Percentiles rank a stretch among this genome's conserved stretches.
phyloP scores from a whole-genome alignment of 2,329 filamentous ascomycete species.

The Zymoseptoria pseudotritici region DNA sequence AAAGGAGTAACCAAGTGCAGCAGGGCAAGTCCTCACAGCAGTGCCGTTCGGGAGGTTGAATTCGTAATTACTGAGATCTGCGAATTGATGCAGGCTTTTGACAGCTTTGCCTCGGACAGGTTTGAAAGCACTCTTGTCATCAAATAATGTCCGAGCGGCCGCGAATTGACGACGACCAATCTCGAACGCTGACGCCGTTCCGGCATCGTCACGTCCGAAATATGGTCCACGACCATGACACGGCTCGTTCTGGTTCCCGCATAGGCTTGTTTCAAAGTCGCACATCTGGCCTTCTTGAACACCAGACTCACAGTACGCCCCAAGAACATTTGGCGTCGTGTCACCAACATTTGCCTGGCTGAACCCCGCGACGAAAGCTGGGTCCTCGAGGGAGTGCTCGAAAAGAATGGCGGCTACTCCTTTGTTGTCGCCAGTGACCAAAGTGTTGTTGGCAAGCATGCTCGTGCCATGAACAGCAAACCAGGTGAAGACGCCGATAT shows the following conservation, averaged over 20 bases:
- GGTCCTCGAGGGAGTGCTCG: conserved; percentile 55
- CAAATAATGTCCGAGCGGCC: conserved; percentile 53
- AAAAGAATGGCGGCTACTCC: conserved; percentile 82
- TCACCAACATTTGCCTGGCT: conserved; percentile 89
- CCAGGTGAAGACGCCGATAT: conserved; percentile 78
- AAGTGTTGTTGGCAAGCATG: conserved; percentile 82
- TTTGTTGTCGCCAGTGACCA: conserved; percentile 93
- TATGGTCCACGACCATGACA: conserved; percentile 69
- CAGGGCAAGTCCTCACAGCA: conserved; percentile 67
- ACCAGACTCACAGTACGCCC: conserved; percentile 84
- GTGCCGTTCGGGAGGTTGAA: conserved; percentile 70
- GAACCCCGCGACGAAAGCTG: conserved; percentile 80
- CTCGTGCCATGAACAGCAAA: conserved; percentile 90
- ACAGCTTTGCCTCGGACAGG: conserved; percentile 59
- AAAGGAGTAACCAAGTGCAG: conserved; percentile 84
- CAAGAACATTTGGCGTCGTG: conserved; percentile 79
- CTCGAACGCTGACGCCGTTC: conserved; percentile 66
- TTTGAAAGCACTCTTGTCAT: conserved; percentile 36
- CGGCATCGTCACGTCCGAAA: conserved; percentile 56
- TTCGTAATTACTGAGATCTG: conserved; percentile 68
- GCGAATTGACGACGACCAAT: conserved; percentile 66
- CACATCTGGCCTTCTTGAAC: conserved; percentile 56
- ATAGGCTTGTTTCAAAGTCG: conserved; percentile 76
- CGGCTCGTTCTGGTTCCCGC: conserved; percentile 60
- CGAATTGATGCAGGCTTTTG: conserved; percentile 77